Percentiles rank a stretch among this genome's conserved stretches.
These are phyloP conservation scores for Exserohilum turcica DNA, from an alignment of 2,329 filamentous ascomycete genomes.

Conservation along the genomic window DNA sequence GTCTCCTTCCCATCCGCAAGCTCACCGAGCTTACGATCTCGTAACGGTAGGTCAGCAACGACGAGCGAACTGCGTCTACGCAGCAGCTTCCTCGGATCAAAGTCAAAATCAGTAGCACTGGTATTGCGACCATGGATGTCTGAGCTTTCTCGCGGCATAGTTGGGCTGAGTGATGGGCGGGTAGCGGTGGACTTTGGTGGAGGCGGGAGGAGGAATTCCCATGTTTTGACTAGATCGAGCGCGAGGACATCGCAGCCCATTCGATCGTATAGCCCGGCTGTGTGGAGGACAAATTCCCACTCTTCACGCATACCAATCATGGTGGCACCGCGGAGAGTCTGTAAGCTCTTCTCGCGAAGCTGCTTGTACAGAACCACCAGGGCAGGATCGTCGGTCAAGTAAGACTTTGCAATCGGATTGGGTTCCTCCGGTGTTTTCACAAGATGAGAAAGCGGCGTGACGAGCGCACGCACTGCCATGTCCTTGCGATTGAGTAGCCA, in stretches of 20 bases:
- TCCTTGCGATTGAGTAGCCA: slow-evolving; percentile 85
- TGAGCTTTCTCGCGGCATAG: slow-evolving; percentile 33
- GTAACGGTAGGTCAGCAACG: slow-evolving; percentile 70
- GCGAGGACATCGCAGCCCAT: slow-evolving; percentile 95
- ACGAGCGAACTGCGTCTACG: slow-evolving; percentile 76
- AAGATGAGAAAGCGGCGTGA: slow-evolving; percentile 78
- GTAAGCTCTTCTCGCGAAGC: slow-evolving; percentile 77
- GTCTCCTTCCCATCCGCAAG: slow-evolving; percentile 22
- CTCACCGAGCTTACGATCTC: slow-evolving; percentile 30
- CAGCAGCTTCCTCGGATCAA: slow-evolving; percentile 70
- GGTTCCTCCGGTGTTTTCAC: slow-evolving; percentile 71
- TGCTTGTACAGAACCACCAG: slow-evolving; percentile 86
- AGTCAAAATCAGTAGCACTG: slow-evolving; percentile 39
- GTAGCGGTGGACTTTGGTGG: slow-evolving; percentile 21
- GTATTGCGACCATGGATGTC: slow-evolving; percentile 25
- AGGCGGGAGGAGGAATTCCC: slow-evolving; percentile 72
- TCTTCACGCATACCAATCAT: slow-evolving; percentile 79
- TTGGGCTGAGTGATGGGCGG: slow-evolving; percentile 32
- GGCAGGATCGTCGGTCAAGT: slow-evolving; percentile 88
- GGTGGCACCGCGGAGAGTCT: slow-evolving; percentile 83
- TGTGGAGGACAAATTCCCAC: slow-evolving; percentile 88
- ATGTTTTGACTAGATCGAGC: slow-evolving; percentile 79
- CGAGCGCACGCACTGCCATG: slow-evolving; percentile 81
- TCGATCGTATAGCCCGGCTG: slow-evolving; percentile 79
- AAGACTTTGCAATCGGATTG: slow-evolving; percentile 75